These are phyloP conservation scores for Rhodotorula paludigena DNA, from an alignment of 768 basidiomycete genomes.

Conservation along the genomic window DNA sequence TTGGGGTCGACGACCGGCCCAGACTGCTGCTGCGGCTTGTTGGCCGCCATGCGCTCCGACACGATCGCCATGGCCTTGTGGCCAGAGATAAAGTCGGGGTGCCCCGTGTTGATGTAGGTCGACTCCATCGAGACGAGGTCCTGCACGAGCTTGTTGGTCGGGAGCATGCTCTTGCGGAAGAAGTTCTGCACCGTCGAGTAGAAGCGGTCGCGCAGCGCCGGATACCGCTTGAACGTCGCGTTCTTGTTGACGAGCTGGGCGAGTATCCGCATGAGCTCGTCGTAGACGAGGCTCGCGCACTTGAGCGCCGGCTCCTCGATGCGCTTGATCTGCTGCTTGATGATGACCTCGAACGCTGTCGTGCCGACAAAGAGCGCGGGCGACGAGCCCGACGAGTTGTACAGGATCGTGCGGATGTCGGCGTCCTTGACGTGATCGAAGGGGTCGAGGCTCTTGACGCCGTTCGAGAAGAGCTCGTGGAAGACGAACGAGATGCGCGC, in stretches of 20 bases:
- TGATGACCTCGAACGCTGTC: conserved; percentile 94
- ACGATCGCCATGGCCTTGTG: conserved; percentile 93
- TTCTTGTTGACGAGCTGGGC: conserved; percentile 85
- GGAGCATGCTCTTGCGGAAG: conserved; percentile 88
- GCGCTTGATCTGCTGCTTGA: conserved; percentile 97
- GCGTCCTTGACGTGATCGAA: conserved; percentile 99
- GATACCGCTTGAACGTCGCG: conserved; percentile 91
- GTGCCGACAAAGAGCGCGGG: conserved; percentile 96
- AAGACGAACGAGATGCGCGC: conserved; percentile 98
- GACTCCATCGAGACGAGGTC: conserved; percentile 98
- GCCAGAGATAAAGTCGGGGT: conserved; percentile 95
- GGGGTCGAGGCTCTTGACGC: conserved; percentile 91
- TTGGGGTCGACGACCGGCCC: conserved; percentile 64
- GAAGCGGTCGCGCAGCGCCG: conserved; percentile 92
- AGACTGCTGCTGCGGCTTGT: conserved; percentile 58
- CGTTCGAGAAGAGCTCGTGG: conserved; percentile 96
- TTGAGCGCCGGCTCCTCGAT: conserved; percentile 89
- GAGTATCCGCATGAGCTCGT: conserved; percentile 93
- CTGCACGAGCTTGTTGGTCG: conserved; percentile 86
- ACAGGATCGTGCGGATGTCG: conserved; percentile 89
- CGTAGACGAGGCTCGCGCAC: conserved; percentile 92
- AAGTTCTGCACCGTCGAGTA: conserved; percentile 93
- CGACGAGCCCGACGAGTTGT: conserved; percentile 97
- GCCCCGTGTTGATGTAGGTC: conserved; percentile 97
- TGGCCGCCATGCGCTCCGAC: conserved; percentile 71